Conservation (phyloP, 176 grass and related monocot species). For the Lolium perenne region DNA sequence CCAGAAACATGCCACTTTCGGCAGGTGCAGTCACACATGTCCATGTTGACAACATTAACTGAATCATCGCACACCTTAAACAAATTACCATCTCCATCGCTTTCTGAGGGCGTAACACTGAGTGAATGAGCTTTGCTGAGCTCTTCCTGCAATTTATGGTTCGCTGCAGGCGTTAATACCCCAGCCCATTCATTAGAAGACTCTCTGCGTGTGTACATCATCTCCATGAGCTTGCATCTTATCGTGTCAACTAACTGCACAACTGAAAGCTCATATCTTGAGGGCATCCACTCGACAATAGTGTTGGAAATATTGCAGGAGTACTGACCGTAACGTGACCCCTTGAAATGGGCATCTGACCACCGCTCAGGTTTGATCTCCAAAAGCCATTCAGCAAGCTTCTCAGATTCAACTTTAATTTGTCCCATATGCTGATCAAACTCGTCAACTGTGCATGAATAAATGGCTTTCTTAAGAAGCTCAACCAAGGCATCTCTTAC, state of each 20-base stretch:
- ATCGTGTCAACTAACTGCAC: slow-evolving; percentile 87
- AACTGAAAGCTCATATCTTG: slow-evolving; percentile 81
- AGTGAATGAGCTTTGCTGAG: slow-evolving; percentile 72
- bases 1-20: slow-evolving; percentile 75
- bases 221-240: slow-evolving; percentile 93
- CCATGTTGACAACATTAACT: slow-evolving; percentile 74
- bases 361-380: slow-evolving; percentile 85
- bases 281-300: slow-evolving; percentile 73
- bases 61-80: slow-evolving; percentile 90
- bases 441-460: slow-evolving; percentile 77
- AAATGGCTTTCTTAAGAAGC: slow-evolving; percentile 73
- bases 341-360: slow-evolving; percentile 95
- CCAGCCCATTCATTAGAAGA: slow-evolving; percentile 75
- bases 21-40: slow-evolving; percentile 78
- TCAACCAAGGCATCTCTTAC: slow-evolving; percentile 73
- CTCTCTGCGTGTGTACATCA: slow-evolving; percentile 81
- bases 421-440: slow-evolving; percentile 73
- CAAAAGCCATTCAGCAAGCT: slow-evolving; percentile 87
- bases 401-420: slow-evolving; percentile 75
- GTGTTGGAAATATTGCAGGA: slow-evolving; percentile 66
- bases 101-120: slow-evolving; percentile 62
- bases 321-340: slow-evolving; percentile 70
- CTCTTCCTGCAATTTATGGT: slow-evolving; percentile 83
- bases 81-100: slow-evolving; percentile 47
- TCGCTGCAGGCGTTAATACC: slow-evolving; percentile 64